phyloP scores from a whole-genome alignment of 1,284 basidiomycete species.

The Grifola frondosa region DNA sequence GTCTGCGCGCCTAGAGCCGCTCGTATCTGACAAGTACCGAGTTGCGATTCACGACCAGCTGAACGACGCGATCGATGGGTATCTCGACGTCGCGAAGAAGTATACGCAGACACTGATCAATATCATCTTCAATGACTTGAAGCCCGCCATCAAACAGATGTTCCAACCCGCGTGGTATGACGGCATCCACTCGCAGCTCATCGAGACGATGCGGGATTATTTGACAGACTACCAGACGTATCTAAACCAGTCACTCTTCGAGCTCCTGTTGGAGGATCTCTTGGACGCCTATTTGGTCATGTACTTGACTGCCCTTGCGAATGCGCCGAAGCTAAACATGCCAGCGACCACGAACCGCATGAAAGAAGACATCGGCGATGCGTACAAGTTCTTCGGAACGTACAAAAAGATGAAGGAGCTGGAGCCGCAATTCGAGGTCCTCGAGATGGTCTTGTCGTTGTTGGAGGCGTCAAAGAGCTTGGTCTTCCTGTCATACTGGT shows the following conservation, averaged over 20 bases:
- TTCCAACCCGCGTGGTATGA: constrained; percentile 90
- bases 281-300: constrained; percentile 89
- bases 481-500: constrained; percentile 93
- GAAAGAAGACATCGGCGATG: constrained; percentile 76
- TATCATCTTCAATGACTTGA: constrained; percentile 94
- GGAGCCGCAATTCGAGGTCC: constrained; percentile 80
- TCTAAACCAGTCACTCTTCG: constrained; percentile 89
- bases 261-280: constrained; percentile 91
- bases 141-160: constrained; percentile 83
- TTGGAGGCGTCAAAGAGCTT: constrained; percentile 90
- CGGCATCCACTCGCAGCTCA: constrained; percentile 80
- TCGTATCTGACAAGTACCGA: constrained; percentile 93
- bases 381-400: constrained; percentile 80
- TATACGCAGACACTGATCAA: constrained; percentile 94
- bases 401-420: constrained; percentile 83
- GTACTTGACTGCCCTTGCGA: constrained; percentile 88
- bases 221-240: constrained; percentile 90
- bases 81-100: constrained; percentile 96
- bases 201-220: constrained; percentile 97
- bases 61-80: constrained; percentile 97
- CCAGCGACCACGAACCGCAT: constrained; percentile 83
- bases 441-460: constrained; percentile 84
- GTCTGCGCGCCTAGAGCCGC: constrained; percentile 81
- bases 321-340: constrained; percentile 86
- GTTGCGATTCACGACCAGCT: constrained; percentile 80